Conservation (phyloP, 257 asterid genomes). For the Solanum clarkiae region DNA sequence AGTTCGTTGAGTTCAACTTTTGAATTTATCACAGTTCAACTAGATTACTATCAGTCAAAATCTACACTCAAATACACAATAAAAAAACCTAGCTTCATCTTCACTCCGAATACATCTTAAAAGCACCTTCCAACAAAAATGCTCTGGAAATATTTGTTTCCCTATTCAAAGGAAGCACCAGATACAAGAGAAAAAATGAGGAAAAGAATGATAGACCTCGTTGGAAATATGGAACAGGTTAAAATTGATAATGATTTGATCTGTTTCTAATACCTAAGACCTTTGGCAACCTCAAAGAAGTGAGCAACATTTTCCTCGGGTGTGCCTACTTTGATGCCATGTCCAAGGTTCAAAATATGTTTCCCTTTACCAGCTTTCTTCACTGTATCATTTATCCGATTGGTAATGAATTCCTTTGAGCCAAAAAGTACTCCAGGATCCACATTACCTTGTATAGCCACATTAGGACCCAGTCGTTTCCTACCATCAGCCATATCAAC, state of each 20-base stretch:
- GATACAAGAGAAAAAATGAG: background rate
- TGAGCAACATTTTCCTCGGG: slow-evolving; percentile 98
- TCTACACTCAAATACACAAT: background rate
- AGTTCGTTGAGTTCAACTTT: background rate
- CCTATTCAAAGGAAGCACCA: background rate
- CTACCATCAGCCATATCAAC: slow-evolving; percentile 98
- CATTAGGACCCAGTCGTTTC: slow-evolving; percentile 59
- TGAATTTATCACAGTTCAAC: background rate
- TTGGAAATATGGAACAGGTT: slow-evolving; percentile 3
- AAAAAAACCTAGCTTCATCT: background rate
- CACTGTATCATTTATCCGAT: slow-evolving; percentile 73
- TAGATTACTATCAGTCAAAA: background rate
- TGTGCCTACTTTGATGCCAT: slow-evolving; percentile 89
- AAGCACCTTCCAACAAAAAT: background rate
- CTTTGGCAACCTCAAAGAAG: slow-evolving; percentile 94
- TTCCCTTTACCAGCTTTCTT: slow-evolving; percentile 86
- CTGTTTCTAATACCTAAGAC: slow-evolving; percentile 49
- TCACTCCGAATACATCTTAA: background rate
- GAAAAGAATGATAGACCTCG: slow-evolving; percentile 1
- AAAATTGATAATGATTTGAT: background rate
- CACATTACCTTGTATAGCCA: slow-evolving; percentile 89
- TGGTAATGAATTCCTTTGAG: slow-evolving; percentile 84
- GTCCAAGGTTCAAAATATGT: slow-evolving; percentile 94
- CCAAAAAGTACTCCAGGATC: slow-evolving; percentile 98
- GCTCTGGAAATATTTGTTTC: background rate